Percentiles rank a stretch among this genome's conserved stretches.
Conservation (phyloP, 257 asterid genomes). For the Knoxia roxburghii region DNA sequence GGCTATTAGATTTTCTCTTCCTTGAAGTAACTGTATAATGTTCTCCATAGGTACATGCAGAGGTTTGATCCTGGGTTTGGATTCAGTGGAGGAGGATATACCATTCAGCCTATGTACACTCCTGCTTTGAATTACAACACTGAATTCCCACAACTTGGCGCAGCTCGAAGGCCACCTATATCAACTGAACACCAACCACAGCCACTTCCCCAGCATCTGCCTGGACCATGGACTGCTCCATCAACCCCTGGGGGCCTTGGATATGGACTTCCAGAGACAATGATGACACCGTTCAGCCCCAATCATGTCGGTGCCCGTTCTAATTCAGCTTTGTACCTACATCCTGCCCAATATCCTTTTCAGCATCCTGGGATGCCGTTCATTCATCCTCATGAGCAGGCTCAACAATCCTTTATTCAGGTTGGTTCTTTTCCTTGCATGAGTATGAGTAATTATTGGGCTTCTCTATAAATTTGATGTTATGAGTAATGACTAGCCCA, state of each 20-base stretch:
- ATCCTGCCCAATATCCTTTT: constrained; percentile 73
- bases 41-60: constrained; percentile 70
- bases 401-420: constrained; percentile 82
- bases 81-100: constrained; percentile 69
- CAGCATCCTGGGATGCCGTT: constrained; percentile 79
- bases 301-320: constrained; percentile 61
- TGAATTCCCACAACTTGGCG: constrained; percentile 93
- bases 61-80: constrained; percentile 99
- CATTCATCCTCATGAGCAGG: constrained; percentile 76
- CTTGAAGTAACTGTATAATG: not conserved
- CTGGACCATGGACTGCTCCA: constrained; percentile 67
- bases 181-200: constrained; percentile 71
- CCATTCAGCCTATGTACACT: constrained; percentile 92
- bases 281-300: constrained; percentile 66
- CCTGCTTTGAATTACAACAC: constrained; percentile 89
- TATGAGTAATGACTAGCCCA: not conserved
- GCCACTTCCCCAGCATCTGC: constrained; percentile 72
- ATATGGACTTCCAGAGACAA: constrained; percentile 69
- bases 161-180: constrained; percentile 59
- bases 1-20: not conserved
- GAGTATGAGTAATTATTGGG: too few relatives aligned
- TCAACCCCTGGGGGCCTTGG: constrained; percentile 67
- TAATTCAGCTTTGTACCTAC: constrained; percentile 56
- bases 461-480: too few relatives aligned
- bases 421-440: constrained; percentile 26